Conservation (phyloP, 495 filamentous ascomycete species). For the Penicillium subrubescens region DNA sequence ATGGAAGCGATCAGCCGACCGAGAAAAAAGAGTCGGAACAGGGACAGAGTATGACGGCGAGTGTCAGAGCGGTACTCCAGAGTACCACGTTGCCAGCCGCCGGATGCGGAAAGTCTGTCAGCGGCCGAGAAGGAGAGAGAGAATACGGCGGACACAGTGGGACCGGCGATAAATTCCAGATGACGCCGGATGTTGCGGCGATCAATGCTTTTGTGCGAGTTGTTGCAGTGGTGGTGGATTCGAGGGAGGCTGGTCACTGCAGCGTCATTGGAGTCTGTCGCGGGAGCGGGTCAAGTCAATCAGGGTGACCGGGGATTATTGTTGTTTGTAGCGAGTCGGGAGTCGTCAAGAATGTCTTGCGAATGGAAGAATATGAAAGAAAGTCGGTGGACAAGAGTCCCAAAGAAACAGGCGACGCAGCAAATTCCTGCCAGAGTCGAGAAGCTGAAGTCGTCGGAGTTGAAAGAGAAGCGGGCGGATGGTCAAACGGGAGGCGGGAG, state of each 20-base stretch:
- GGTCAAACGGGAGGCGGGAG: neutral
- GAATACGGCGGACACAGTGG: conserved; percentile 12
- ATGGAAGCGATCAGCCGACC: neutral
- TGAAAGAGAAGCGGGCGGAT: conserved; percentile 16
- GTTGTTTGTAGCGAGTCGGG: neutral
- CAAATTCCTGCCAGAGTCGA: conserved; percentile 6
- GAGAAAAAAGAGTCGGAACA: conserved; percentile 14
- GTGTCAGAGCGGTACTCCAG: conserved; percentile 36
- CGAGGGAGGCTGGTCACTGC: conserved; percentile 1
- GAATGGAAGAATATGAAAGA: conserved; percentile 13
- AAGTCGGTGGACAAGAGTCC: conserved; percentile 11
- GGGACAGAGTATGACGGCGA: conserved; percentile 29
- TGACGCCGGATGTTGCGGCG: conserved; percentile 5
- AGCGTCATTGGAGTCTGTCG: conserved; percentile 15
- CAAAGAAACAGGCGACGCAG: conserved; percentile 7
- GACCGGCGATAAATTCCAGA: conserved; percentile 7
- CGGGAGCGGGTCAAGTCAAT: neutral
- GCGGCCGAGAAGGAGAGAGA: conserved; percentile 6
- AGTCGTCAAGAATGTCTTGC: neutral
- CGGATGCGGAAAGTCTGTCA: conserved; percentile 44
- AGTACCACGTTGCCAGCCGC: conserved; percentile 41
- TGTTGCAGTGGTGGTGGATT: neutral
- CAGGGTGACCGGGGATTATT: neutral
- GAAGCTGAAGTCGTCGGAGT: conserved; percentile 5
- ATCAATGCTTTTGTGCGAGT: conserved; percentile 6